phyloP scores from a whole-genome alignment of 495 filamentous ascomycete species.

The Lasiosphaeria hispida region DNA sequence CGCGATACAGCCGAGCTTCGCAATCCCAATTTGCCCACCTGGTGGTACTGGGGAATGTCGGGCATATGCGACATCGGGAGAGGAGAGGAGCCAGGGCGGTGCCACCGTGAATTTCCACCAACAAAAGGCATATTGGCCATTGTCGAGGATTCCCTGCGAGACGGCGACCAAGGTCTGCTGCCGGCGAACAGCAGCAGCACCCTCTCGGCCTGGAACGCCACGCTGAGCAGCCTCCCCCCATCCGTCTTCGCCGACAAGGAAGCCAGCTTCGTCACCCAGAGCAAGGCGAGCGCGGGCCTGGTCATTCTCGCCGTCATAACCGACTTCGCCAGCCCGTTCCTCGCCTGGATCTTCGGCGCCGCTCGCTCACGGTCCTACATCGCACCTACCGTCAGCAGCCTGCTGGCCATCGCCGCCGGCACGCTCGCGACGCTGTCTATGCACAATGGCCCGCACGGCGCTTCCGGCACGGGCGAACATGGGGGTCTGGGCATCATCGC shows the following conservation, averaged over 20 bases:
- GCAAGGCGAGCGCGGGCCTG: background rate
- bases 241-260: background rate
- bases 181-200: background rate
- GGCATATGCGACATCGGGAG: conserved; percentile 11
- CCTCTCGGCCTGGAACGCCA: background rate
- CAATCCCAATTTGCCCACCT: background rate
- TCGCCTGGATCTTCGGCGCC: background rate
- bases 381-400: background rate
- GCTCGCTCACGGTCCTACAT: background rate
- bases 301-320: background rate
- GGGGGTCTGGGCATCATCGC: background rate
- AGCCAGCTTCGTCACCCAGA: background rate
- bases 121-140: background rate
- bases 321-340: background rate
- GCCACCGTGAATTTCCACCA: conserved; percentile 1
- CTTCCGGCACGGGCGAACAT: background rate
- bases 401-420: background rate
- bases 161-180: background rate
- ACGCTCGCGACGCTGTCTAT: conserved; percentile 1
- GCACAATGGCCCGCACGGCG: conserved; percentile 6
- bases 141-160: conserved; percentile 2
- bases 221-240: background rate
- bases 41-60: conserved; percentile 6
- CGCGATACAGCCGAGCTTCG: background rate
- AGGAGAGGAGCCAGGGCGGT: background rate